Percentiles rank a stretch among this genome's conserved stretches.
These are phyloP conservation scores for Rutstroemia sp. DNA, from an alignment of 2,329 filamentous ascomycete species.

Conservation along the genomic window DNA sequence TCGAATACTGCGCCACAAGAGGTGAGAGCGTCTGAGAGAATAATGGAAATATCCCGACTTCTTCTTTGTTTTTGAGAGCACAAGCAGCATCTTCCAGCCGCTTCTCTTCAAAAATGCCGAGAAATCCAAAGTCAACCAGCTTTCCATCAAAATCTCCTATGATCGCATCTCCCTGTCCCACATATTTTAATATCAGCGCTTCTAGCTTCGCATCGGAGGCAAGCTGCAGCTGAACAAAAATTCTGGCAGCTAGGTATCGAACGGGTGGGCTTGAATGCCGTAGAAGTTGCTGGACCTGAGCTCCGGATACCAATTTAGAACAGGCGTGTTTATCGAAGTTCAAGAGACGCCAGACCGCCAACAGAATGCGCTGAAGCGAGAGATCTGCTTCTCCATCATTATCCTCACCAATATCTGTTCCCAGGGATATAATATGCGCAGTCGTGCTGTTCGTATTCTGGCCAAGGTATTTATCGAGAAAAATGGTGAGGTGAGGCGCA, in stretches of 20 bases:
- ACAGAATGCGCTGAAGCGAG: constrained; percentile 41
- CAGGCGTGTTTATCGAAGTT: constrained; percentile 68
- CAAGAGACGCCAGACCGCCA: constrained; percentile 72
- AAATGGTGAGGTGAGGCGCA: constrained; percentile 70
- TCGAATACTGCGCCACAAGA: constrained; percentile 57
- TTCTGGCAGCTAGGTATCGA: constrained; percentile 73
- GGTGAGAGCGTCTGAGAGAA: constrained; percentile 42
- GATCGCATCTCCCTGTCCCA: constrained; percentile 53
- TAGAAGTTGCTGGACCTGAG: constrained; percentile 63
- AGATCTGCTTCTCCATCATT: constrained; percentile 31
- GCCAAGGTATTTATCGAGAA: constrained; percentile 48
- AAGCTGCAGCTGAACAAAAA: constrained; percentile 71
- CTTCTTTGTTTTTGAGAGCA: background rate
- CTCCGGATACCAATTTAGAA: constrained; percentile 54
- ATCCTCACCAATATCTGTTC: constrained; percentile 25
- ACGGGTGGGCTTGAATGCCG: constrained; percentile 51
- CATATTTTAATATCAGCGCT: constrained; percentile 57
- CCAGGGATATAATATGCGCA: constrained; percentile 17
- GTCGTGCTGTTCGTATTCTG: constrained; percentile 12
- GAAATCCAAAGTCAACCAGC: constrained; percentile 70
- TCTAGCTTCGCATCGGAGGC: constrained; percentile 75
- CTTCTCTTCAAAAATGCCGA: constrained; percentile 49
- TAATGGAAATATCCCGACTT: background rate
- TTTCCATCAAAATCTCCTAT: constrained; percentile 68
- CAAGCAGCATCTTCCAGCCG: constrained; percentile 17